A percentile compares a stretch with the other conserved stretches of the same genome.
phyloP scores from a whole-genome alignment of 768 basidiomycete species.

The Lanmaoa rubissima region DNA sequence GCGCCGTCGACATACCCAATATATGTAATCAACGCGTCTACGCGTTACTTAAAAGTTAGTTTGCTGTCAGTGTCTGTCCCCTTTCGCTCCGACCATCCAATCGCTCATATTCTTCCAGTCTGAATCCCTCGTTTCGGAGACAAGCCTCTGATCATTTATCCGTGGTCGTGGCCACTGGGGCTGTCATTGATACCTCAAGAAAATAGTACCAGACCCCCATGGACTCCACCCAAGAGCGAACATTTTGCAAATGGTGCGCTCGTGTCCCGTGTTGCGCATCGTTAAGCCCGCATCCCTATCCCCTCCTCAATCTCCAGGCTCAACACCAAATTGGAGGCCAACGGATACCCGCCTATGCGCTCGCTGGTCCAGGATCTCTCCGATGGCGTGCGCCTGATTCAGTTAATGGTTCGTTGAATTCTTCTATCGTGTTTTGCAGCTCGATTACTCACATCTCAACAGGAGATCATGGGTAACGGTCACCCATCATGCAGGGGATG shows the following conservation, averaged over 20 bases:
- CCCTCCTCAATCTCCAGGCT: conserved; percentile 55
- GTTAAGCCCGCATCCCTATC: neutral
- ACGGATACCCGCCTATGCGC: conserved; percentile 83
- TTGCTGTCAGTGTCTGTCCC: neutral
- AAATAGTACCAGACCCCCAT: conserved; percentile 9
- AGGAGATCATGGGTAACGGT: conserved; percentile 94
- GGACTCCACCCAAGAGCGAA: conserved; percentile 60
- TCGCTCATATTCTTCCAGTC: neutral
- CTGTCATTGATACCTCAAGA: neutral
- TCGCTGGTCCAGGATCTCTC: conserved; percentile 89
- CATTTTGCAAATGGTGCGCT: conserved; percentile 87
- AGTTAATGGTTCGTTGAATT: conserved; percentile 70
- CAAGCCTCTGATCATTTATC: neutral
- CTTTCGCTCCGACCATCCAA: neutral
- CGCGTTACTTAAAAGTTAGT: neutral
- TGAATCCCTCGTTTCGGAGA: neutral
- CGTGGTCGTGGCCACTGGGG: neutral
- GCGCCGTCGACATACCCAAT: conserved; percentile 18
- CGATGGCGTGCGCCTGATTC: conserved; percentile 93
- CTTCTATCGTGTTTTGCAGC: neutral
- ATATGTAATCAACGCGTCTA: conserved; percentile 24
- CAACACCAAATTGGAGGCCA: conserved; percentile 88
- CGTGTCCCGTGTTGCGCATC: neutral
- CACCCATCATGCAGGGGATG: neutral
- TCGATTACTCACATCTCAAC: conserved; percentile 2